Evolutionary conservation across 495 filamentous ascomycete genomes (phyloP).

Genomic region (Aspergillus heteromorphus): DNA sequence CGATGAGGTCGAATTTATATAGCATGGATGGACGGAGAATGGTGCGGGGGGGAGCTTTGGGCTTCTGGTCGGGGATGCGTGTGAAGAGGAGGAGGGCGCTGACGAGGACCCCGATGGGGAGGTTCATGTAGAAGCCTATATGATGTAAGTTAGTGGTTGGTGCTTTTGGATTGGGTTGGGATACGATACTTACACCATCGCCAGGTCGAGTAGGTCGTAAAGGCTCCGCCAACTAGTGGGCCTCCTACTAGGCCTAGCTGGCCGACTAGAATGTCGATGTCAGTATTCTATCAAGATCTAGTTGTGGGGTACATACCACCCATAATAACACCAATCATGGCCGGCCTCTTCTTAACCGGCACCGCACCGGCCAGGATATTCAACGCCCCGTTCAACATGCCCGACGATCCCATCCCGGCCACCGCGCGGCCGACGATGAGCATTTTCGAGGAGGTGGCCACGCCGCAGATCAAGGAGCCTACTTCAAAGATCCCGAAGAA

Average conservation of each 20-base stretch:
- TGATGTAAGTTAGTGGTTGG: background rate
- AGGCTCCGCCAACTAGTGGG: conserved; percentile 53
- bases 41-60: conserved; percentile 32
- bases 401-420: conserved; percentile 29
- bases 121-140: conserved; percentile 62
- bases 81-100: conserved; percentile 42
- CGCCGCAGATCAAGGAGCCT: conserved; percentile 31
- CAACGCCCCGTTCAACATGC: conserved; percentile 44
- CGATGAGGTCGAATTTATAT: conserved; percentile 39
- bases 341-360: conserved; percentile 34
- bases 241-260: conserved; percentile 40
- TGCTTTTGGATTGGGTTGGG: too few species aligned
- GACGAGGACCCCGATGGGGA: conserved; percentile 52
- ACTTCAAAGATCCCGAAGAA: conserved; percentile 32
- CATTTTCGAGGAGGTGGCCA: conserved; percentile 29
- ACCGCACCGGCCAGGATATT: conserved; percentile 39
- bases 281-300: background rate
- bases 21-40: conserved; percentile 19
- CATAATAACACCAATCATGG: background rate
- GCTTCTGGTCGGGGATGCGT: conserved; percentile 40
- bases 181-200: too few species aligned
- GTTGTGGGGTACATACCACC: background rate
- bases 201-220: conserved; percentile 51
- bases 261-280: conserved; percentile 16
- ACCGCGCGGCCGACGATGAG: conserved; percentile 34